These are phyloP conservation scores for Cyclotella baltica DNA, from an alignment of 108 stramenopile genomes.

Conservation along the genomic window DNA sequence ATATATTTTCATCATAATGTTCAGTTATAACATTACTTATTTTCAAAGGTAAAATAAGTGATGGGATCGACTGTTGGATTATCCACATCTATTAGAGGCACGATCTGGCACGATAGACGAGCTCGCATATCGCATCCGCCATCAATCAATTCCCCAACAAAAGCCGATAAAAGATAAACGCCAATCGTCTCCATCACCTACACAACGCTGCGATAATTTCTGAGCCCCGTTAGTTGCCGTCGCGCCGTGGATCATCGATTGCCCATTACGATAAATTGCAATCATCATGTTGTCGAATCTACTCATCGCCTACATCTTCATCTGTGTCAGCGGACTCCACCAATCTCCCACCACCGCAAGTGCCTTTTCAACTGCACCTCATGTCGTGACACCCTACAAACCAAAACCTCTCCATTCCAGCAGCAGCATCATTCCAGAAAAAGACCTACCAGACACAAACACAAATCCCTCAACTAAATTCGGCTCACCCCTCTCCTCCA, in stretches of 20 bases:
- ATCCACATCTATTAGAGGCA: too few relatives aligned
- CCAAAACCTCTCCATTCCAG: conserved; percentile 9
- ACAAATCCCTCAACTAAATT: conserved; percentile 57
- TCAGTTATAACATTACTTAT: too few relatives aligned
- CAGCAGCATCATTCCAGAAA: conserved; percentile 18
- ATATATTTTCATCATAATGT: too few relatives aligned
- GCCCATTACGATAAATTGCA: neutral
- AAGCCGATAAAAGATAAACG: neutral
- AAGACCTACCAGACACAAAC: conserved; percentile 15
- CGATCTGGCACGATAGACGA: too few relatives aligned
- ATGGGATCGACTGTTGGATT: too few relatives aligned
- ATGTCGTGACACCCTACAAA: neutral
- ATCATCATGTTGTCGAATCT: neutral
- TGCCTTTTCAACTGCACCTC: neutral
- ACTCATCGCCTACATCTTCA: neutral
- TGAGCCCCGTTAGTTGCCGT: too few relatives aligned
- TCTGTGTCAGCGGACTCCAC: neutral
- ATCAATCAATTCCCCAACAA: neutral
- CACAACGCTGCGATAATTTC: too few relatives aligned
- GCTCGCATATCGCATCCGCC: neutral
- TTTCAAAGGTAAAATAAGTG: too few relatives aligned
- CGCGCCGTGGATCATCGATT: neutral
- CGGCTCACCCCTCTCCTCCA: conserved; percentile 47
- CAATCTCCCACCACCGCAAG: neutral
- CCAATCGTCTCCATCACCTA: too few relatives aligned